These are phyloP conservation scores for Colletotrichum sp. DNA, from an alignment of 2,329 filamentous ascomycete species.

Conservation along the genomic window DNA sequence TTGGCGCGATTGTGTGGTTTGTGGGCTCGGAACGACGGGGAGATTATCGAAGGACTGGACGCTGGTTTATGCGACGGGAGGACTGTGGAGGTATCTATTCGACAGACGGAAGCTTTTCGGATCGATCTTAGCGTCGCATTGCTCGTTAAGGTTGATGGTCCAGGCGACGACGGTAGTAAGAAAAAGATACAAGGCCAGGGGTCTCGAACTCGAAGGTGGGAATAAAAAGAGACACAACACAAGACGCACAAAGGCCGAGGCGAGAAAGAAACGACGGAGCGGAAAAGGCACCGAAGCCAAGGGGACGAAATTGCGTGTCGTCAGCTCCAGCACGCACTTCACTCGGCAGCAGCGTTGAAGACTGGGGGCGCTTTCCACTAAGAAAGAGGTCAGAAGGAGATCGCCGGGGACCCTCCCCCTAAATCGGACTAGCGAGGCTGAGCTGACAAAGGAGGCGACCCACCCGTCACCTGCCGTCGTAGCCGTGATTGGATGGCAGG, in stretches of 20 bases:
- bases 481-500: conserved; percentile 1
- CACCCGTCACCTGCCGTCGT: neutral
- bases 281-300: conserved; percentile 11
- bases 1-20: neutral
- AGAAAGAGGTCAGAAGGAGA: conserved; percentile 5
- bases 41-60: neutral
- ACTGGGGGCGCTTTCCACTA: neutral
- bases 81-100: neutral
- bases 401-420: conserved; percentile 9
- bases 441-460: conserved; percentile 14
- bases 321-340: conserved; percentile 4
- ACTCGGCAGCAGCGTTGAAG: conserved; percentile 1
- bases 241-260: neutral
- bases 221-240: neutral
- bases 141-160: neutral
- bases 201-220: neutral
- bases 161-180: neutral
- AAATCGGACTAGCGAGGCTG: conserved; percentile 20
- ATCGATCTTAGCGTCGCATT: conserved; percentile 18
- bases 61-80: neutral
- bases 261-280: neutral
- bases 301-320: conserved; percentile 19
- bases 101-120: conserved; percentile 3
- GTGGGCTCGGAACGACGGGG: neutral
- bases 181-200: neutral